Percentiles rank a stretch among this genome's conserved stretches.
phyloP scores from a whole-genome alignment of 306 rosid genomes.

The Gillenia trifoliata region DNA sequence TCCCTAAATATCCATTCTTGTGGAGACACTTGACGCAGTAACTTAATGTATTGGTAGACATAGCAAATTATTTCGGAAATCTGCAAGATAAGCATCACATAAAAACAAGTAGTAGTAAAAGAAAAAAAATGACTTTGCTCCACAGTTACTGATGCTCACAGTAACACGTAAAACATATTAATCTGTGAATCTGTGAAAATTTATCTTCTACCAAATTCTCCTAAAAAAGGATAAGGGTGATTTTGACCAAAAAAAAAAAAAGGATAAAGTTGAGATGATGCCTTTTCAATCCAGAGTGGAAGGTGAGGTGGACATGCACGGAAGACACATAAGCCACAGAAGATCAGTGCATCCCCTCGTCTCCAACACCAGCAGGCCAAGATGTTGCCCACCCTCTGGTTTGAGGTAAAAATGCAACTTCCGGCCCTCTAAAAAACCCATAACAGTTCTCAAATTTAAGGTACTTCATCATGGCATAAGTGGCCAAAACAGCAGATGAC shows the following conservation, averaged over 20 bases:
- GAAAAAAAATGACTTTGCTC: constrained; percentile 1
- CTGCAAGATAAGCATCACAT: constrained; percentile 35
- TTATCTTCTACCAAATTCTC: constrained; percentile 3
- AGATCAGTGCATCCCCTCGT: constrained; percentile 74
- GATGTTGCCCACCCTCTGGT: constrained; percentile 88
- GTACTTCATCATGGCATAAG: constrained; percentile 1
- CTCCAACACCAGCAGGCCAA: constrained; percentile 84
- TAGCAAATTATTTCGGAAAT: constrained; percentile 73
- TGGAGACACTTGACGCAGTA: constrained; percentile 65
- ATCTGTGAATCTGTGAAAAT: constrained; percentile 5
- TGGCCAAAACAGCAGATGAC: not conserved
- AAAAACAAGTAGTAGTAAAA: constrained; percentile 15
- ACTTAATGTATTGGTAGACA: constrained; percentile 79
- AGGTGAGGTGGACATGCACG: constrained; percentile 81
- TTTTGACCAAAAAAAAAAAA: too few relatives aligned
- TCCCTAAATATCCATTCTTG: constrained; percentile 97
- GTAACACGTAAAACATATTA: not conserved
- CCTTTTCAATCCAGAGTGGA: constrained; percentile 93
- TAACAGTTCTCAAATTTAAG: constrained; percentile 23
- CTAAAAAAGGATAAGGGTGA: too few relatives aligned
- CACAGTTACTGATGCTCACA: constrained; percentile 15
- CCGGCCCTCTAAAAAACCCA: constrained; percentile 79
- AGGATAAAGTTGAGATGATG: constrained; percentile 18
- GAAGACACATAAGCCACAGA: constrained; percentile 71
- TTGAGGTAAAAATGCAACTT: constrained; percentile 79